Base-by-base conservation (phyloP, 805 yeast genomes). In the Candida oleophila region DNA sequence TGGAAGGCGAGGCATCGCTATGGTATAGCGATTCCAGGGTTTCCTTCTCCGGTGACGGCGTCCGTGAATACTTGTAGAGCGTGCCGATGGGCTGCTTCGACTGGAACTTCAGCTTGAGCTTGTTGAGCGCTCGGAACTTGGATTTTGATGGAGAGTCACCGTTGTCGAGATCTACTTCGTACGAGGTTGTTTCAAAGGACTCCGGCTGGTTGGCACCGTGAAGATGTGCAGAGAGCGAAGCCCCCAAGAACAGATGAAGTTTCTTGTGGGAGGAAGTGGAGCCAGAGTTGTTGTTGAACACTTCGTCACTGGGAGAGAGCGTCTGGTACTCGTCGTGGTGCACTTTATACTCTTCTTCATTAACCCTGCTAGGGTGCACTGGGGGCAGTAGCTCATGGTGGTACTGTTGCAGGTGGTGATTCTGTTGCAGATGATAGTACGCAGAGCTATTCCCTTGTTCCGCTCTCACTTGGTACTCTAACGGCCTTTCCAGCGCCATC, bases 61-160 rank as follows among this genome's bases (percentile, higher is more conserved):
- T 9, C 8, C 39, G 19, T 4, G 39, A 22, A 4, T 3, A 14
- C 11, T 39, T 21, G 19, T 15, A 22, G 20, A 41, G 30, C 14
- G 44, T 19, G 3, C 38, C 38, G 28, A 41, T 21, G 3, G 44
- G 44, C 41, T 71, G 74, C 50, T 62, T 68, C 19, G 65, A 54
- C 43, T 59, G 61, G 46, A 71, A 65, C 49, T 61, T 66, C 33
- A 48, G 52, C 46, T 61, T 69, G 41, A 71, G 51, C 53, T 65
- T 66, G 42, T 56, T 68, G 40, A 71, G 52, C 52, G 64, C 66
- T 41, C 56, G 5, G 42, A 71, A 61, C 35, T 63, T 66, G 16
- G 59, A 47, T n/a, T 53, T 49, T 38, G 58, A 60, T 44, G 60
- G 64, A 37, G 39, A 21, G 18, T 32, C 14, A 11, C 30, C 30